Evolutionary conservation across 306 rosid species (phyloP), one percentile per base, ranked within the genome.

Genomic region (Trifolium repens): DNA sequence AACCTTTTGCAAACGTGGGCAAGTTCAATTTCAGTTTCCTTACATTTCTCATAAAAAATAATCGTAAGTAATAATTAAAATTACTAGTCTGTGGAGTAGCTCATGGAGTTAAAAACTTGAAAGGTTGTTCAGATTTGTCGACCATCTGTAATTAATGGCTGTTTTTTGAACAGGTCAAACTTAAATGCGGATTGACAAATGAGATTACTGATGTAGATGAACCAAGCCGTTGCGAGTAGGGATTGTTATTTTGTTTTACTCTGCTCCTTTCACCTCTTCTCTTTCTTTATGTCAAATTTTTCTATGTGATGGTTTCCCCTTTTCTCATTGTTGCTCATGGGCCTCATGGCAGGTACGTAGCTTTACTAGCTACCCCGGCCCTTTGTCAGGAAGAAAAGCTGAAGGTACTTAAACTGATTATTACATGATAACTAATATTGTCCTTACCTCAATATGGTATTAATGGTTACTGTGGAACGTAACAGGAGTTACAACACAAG

Each of bases 211-310:
- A 96, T 67, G 96, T 96, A 68, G 99, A 90, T 76, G 97, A 96
- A 83, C 99, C 99, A 62, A 96, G 98, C 73, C 96, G 98, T 6
- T 96, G 99, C 99, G 99, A 96, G 99, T 96, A 87, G 67, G 94
- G 75, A 24, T 19, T 65, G 16, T 75, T 22, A 49, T 62, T 68
- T 71, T 35, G 10, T 46, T 70, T 52, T 26, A 37, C 74, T 35
- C 50, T 50, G 40, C 67, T 52, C 16, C 65, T 7, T 3, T 44
- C 42, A 13, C 43, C 59, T 2, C 7, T 61, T 11, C 49, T 24
- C 70, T 34, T 63, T 19, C 40, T 35, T 64, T 72, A 63, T 27
- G 60, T 74, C 61, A 30, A 53, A 9, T 1, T 58, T 50, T 47
- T 71, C 12, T 52, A 4, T 46, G 57, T n/a, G 40, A 66, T 63